These are phyloP conservation scores for Phtheirospermum japonicum DNA, from an alignment of 257 asterid genomes.

Conservation along the genomic window DNA sequence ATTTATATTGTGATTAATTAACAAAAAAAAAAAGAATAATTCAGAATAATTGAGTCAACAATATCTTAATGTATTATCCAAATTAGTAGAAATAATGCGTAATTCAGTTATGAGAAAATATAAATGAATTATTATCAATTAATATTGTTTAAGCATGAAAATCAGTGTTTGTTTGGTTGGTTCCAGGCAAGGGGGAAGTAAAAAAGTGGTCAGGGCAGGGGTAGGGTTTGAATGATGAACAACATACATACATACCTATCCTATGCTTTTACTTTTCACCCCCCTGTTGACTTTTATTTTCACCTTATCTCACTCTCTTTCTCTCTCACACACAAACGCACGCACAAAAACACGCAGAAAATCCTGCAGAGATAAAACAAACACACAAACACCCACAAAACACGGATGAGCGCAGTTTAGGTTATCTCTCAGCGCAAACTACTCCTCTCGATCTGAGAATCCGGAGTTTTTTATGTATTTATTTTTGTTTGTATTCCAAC, in stretches of 20 bases:
- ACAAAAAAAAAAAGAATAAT: too few relatives aligned
- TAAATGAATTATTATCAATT: too few relatives aligned
- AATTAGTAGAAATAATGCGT: too few relatives aligned
- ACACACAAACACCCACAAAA: constrained; percentile 36
- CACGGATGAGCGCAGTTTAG: constrained; percentile 34
- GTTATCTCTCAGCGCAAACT: too few relatives aligned
- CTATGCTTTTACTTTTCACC: not conserved
- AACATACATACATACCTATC: constrained; percentile 16
- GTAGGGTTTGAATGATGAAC: constrained; percentile 19
- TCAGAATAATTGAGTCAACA: not conserved
- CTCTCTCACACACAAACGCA: constrained; percentile 23
- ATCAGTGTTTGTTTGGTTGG: too few relatives aligned
- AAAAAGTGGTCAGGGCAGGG: not conserved
- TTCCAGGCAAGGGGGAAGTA: not conserved
- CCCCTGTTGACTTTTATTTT: constrained; percentile 26
- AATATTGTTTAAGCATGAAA: too few relatives aligned
- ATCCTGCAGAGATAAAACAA: not conserved
- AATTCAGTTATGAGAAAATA: too few relatives aligned
- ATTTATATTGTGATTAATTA: too few relatives aligned
- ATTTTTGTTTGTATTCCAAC: not conserved
- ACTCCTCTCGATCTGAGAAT: constrained; percentile 21
- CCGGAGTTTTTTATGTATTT: not conserved
- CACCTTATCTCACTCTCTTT: not conserved
- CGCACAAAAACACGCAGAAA: constrained; percentile 33
- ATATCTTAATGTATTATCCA: too few relatives aligned